phyloP scores from a whole-genome alignment of 2,329 filamentous ascomycete genomes.

The Coniella vitis region DNA sequence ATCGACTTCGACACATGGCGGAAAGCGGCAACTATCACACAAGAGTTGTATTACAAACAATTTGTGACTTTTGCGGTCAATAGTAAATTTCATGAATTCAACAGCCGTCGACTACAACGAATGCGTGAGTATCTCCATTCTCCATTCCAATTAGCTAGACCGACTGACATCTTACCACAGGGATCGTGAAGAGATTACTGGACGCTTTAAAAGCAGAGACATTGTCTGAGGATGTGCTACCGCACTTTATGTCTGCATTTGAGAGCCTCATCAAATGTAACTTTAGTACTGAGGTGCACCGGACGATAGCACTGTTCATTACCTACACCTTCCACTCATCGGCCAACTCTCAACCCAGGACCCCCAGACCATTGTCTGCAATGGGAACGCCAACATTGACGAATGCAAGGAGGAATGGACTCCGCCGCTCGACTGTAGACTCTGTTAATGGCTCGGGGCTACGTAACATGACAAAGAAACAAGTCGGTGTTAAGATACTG shows the following conservation, averaged over 20 bases:
- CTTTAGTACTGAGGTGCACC: slow-evolving; percentile 75
- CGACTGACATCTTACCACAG: slow-evolving; percentile 35
- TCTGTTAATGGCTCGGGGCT: slow-evolving; percentile 18
- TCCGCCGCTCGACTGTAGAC: slow-evolving; percentile 29
- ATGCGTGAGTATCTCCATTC: slow-evolving; percentile 63
- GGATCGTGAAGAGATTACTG: slow-evolving; percentile 81
- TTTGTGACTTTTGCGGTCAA: slow-evolving; percentile 82
- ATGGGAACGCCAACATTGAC: slow-evolving; percentile 23
- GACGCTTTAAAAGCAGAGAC: slow-evolving; percentile 85
- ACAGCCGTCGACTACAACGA: slow-evolving; percentile 73
- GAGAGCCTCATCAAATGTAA: slow-evolving; percentile 73
- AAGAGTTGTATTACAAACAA: slow-evolving; percentile 88
- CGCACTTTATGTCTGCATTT: slow-evolving; percentile 72
- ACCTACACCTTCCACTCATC: slow-evolving; percentile 78
- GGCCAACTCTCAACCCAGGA: slow-evolving; percentile 41
- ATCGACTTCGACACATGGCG: slow-evolving; percentile 95
- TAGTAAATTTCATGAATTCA: slow-evolving; percentile 90
- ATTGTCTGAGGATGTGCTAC: slow-evolving; percentile 64
- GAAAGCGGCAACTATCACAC: slow-evolving; percentile 65
- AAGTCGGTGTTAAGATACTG: slow-evolving; percentile 68
- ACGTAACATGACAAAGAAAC: slow-evolving; percentile 50
- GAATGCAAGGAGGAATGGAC: slow-evolving; percentile 30
- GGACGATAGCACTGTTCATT: slow-evolving; percentile 83
- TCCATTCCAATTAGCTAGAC: background rate
- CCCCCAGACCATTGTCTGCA: slow-evolving; percentile 38